Evolutionary conservation across 257 asterid genomes (phyloP).

Genomic region (Salvia hispanica): DNA sequence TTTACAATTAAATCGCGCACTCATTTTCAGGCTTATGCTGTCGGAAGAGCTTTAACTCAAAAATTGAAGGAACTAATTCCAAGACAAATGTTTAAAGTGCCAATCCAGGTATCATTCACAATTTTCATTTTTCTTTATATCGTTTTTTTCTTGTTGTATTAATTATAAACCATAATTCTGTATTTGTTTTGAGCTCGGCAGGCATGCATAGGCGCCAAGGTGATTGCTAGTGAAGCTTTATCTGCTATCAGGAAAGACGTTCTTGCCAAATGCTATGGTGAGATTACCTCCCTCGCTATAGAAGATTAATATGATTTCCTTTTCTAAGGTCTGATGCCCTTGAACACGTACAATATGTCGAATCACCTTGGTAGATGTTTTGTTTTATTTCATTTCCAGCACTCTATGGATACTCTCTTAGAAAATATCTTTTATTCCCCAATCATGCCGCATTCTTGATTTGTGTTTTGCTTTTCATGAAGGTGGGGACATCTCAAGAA

Average conservation of each 20-base stretch:
- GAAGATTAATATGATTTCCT: constrained; percentile 14
- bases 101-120: constrained; percentile 75
- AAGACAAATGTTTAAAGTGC: constrained; percentile 97
- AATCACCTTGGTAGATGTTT: constrained; percentile 13
- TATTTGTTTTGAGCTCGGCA: constrained; percentile 36
- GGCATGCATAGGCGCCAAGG: constrained; percentile 98
- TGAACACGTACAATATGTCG: neutral
- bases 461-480: constrained; percentile 28
- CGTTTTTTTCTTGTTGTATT: neutral
- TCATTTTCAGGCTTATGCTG: constrained; percentile 75
- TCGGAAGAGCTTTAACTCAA: constrained; percentile 97
- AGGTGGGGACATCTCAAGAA: constrained; percentile 96
- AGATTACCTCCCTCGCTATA: constrained; percentile 34
- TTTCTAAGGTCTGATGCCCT: constrained; percentile 6
- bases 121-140: neutral
- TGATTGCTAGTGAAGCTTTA: constrained; percentile 93
- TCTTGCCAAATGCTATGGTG: constrained; percentile 98
- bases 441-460: neutral
- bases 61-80: constrained; percentile 96
- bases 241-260: constrained; percentile 98
- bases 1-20: constrained; percentile 18
- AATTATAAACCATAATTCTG: neutral
- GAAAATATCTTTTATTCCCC: neutral
- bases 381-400: constrained; percentile 10
- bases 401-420: neutral